phyloP scores from a whole-genome alignment of 768 basidiomycete genomes.

The Panellus pusillus region DNA sequence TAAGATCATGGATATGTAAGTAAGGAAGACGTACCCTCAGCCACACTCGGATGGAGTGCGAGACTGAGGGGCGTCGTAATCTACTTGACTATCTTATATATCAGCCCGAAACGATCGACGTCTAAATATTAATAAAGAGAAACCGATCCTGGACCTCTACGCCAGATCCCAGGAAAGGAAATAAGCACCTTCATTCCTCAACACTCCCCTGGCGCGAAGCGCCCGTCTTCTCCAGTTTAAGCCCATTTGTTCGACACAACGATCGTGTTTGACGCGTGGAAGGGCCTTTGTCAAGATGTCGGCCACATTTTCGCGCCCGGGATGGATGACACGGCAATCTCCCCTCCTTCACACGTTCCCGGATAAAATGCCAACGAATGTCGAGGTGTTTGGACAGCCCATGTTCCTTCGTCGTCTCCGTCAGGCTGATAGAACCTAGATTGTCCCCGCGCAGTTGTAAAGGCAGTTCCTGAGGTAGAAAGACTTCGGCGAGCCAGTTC shows the following conservation, averaged over 20 bases:
- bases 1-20: too few relatives aligned
- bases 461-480: conserved; percentile 3
- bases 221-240: not conserved
- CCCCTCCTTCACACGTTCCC: conserved; percentile 11
- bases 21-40: too few relatives aligned
- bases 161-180: too few relatives aligned
- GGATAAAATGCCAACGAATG: conserved; percentile 15
- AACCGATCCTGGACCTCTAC: too few relatives aligned
- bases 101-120: too few relatives aligned
- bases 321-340: conserved; percentile 2
- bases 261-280: not conserved
- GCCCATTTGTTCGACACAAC: not conserved
- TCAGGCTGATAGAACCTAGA: conserved; percentile 24
- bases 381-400: conserved; percentile 18
- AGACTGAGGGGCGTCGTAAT: too few relatives aligned
- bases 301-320: conserved; percentile 26
- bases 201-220: not conserved
- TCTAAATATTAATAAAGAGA: too few relatives aligned
- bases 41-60: too few relatives aligned
- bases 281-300: conserved; percentile 34
- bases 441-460: conserved; percentile 27
- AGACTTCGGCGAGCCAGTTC: conserved; percentile 10
- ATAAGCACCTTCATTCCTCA: not conserved
- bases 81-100: too few relatives aligned
- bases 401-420: conserved; percentile 11